Conservation (phyloP, 805 yeast species). For the Danielia reshetovae region DNA sequence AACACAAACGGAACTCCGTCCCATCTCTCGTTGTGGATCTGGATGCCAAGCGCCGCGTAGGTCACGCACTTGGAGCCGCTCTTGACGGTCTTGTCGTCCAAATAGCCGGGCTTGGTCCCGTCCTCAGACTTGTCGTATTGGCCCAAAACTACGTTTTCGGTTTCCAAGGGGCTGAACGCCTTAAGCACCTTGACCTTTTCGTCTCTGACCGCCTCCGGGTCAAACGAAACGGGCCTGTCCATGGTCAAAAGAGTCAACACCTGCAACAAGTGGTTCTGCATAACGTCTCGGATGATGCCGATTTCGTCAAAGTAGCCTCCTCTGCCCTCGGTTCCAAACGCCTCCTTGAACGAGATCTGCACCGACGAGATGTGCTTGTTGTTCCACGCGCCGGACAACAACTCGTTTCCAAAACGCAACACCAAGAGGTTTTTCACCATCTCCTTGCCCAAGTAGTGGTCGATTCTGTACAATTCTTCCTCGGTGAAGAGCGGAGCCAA, state of each 20-base stretch:
- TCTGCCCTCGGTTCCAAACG: conserved; percentile 98
- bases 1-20: conserved; percentile 94
- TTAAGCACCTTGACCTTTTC: conserved; percentile 92
- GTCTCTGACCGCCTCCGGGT: conserved; percentile 91
- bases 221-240: conserved; percentile 92
- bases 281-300: conserved; percentile 95
- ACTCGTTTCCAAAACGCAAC: conserved; percentile 85
- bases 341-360: conserved; percentile 92
- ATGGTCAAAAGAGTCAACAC: conserved; percentile 86
- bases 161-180: conserved; percentile 67
- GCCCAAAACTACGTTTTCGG: conserved; percentile 70
- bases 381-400: conserved; percentile 88
- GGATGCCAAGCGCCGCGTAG: conserved; percentile 77
- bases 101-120: conserved; percentile 84
- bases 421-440: conserved; percentile 92
- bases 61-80: conserved; percentile 84
- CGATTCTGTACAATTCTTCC: conserved; percentile 91
- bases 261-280: conserved; percentile 96
- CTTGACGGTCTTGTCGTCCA: conserved; percentile 88
- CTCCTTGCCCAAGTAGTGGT: conserved; percentile 96
- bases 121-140: conserved; percentile 84
- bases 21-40: conserved; percentile 93
- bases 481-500: conserved; percentile 86
- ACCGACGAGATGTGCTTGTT: conserved; percentile 70
- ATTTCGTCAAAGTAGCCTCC: conserved; percentile 96